Evolutionary conservation across 2,329 filamentous ascomycete species (phyloP), one percentile per base, ranked within the genome.

Genomic region (Exophiala mesophila): DNA sequence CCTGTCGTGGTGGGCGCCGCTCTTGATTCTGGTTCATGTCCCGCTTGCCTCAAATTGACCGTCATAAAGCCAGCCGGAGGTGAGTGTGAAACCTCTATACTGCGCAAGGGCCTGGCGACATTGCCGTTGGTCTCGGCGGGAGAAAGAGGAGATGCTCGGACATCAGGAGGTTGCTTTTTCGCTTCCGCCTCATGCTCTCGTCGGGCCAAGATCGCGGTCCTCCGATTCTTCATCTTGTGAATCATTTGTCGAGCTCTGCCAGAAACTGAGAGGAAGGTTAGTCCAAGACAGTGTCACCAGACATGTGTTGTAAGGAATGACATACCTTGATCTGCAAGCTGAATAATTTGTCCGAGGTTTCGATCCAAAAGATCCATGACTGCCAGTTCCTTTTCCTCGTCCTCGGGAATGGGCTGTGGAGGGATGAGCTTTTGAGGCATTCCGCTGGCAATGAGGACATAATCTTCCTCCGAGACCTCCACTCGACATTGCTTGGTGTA

Each of bases 401-500:
- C 88, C 59, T 94, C 87, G 45, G 85, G 79, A 36, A 92, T 82
- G 1, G 87, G 86, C 50, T 89, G 80, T 10, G 83, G 82, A 2
- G 87, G 83, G 13, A 88, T 87, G 64, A 88, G 77, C 59, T 87
- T 82, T 62, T 94, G 85, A 8, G 89, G 78, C 52, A 86, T 85
- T 19, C 88, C 87, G 28, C 85, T 89, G 41, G 81, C 80, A 53
- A 94, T 89, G 52, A 94, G 69, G 30, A 88, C 76, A 72, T 83
- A 94, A 60, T 95, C 88, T 60, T 94, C 87, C 62, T 94, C 87
- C 13, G 80, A 81, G 48, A 95, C 90, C 66, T 94, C 86, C 6
- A 94, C 83, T 35, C 85, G 78, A 52, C 82, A 76, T 47, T 88
- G 85, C 59, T 88, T 88, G 51, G 87, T 81, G 58, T 82, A 80